These are phyloP conservation scores for Chaetomium sp. DNA, from an alignment of 2,329 filamentous ascomycete genomes.

Conservation along the genomic window DNA sequence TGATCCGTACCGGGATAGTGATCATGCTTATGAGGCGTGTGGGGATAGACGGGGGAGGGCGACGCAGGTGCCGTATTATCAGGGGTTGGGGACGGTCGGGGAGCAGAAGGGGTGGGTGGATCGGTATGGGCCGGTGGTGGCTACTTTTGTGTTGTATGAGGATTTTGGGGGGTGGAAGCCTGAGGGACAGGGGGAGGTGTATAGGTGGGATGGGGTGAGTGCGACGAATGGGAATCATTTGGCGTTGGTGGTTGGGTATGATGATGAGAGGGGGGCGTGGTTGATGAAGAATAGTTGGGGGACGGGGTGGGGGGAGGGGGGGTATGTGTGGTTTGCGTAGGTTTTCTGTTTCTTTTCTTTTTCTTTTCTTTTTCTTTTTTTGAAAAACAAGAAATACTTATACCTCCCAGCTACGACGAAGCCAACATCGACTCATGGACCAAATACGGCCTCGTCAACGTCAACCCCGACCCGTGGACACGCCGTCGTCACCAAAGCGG, in stretches of 20 bases:
- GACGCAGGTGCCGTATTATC: constrained; percentile 14
- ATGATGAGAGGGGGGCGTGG: constrained; percentile 19
- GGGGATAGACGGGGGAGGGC: constrained; percentile 15
- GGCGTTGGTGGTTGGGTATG: constrained; percentile 19
- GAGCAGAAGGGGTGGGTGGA: constrained; percentile 22
- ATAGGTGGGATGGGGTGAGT: constrained; percentile 11
- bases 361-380: no score
- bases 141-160: constrained; percentile 16
- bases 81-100: constrained; percentile 14
- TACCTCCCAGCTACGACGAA: constrained; percentile 14
- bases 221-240: constrained; percentile 17
- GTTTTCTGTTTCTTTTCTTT: background rate
- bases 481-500: constrained; percentile 18
- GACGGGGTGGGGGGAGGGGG: constrained; percentile 12
- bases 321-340: constrained; percentile 21
- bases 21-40: constrained; percentile 11
- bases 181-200: background rate
- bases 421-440: constrained; percentile 20
- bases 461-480: constrained; percentile 21
- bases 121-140: constrained; percentile 19
- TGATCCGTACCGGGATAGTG: constrained; percentile 16
- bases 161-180: constrained; percentile 16
- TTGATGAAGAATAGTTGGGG: constrained; percentile 24
- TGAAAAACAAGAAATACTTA: no score
- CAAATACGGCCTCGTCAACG: constrained; percentile 19